phyloP scores from a whole-genome alignment of 495 filamentous ascomycete genomes.

The Bombardia bombarda region DNA sequence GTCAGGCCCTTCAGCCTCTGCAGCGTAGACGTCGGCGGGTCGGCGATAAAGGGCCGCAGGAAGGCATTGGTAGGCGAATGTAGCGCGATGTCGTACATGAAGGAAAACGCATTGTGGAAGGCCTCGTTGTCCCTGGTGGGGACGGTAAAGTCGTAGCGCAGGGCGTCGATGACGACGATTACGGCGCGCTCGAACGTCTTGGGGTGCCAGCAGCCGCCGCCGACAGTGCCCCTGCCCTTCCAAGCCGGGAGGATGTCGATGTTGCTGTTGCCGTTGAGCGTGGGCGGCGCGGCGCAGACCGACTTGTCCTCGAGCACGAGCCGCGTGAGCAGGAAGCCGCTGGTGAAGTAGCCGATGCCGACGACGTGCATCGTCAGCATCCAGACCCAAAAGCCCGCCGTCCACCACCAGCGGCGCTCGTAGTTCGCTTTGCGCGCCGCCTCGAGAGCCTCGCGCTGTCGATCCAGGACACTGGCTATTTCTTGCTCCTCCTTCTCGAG shows the following conservation, averaged over 20 bases:
- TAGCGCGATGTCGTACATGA: conserved; percentile 74
- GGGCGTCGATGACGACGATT: conserved; percentile 84
- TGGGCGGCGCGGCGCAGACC: conserved; percentile 63
- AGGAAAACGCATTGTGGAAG: conserved; percentile 81
- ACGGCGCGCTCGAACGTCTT: conserved; percentile 88
- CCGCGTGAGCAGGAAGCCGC: conserved; percentile 92
- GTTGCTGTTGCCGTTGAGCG: conserved; percentile 33
- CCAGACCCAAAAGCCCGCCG: conserved; percentile 44
- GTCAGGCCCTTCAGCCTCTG: conserved; percentile 91
- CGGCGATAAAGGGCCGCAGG: conserved; percentile 90
- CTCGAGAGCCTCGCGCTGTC: conserved; percentile 31
- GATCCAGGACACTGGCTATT: conserved; percentile 18
- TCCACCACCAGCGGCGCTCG: conserved; percentile 41
- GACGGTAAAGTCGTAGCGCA: conserved; percentile 94
- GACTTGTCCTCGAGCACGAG: conserved; percentile 86
- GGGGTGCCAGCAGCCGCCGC: conserved; percentile 87
- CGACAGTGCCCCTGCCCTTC: conserved; percentile 39
- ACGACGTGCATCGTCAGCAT: conserved; percentile 60
- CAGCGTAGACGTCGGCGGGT: conserved; percentile 88
- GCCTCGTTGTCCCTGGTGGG: conserved; percentile 53
- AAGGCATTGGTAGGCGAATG: conserved; percentile 72
- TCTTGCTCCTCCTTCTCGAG: conserved; percentile 5
- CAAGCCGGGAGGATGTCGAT: conserved; percentile 24
- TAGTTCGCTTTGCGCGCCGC: conserved; percentile 30
- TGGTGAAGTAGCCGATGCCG: conserved; percentile 87